phyloP scores from a whole-genome alignment of 768 basidiomycete genomes.

The Calocybe gangraenosa region DNA sequence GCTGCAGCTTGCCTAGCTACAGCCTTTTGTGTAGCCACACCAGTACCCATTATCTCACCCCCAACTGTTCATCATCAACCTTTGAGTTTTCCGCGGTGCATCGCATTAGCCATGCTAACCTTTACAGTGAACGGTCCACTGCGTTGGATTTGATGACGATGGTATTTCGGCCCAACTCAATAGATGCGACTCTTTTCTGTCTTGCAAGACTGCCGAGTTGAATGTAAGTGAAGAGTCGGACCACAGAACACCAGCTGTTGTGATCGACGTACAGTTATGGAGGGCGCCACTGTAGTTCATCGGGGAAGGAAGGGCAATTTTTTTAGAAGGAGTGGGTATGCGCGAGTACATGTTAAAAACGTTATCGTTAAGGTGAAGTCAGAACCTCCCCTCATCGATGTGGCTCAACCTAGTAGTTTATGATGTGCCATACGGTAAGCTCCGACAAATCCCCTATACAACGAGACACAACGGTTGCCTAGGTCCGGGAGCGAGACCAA shows the following conservation, averaged over 20 bases:
- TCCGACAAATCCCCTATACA: conserved; percentile 4
- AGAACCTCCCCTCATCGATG: neutral
- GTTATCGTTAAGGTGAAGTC: neutral
- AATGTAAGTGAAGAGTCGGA: neutral
- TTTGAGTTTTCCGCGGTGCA: neutral
- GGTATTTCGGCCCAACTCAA: conserved; percentile 18
- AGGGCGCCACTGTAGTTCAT: conserved; percentile 17
- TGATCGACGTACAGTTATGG: conserved; percentile 14
- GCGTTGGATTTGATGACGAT: conserved; percentile 4
- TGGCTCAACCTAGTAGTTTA: neutral
- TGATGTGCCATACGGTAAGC: conserved; percentile 1
- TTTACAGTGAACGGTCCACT: conserved; percentile 20
- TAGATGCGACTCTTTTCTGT: conserved; percentile 12
- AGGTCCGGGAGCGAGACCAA: neutral
- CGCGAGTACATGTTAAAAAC: neutral
- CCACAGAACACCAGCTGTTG: neutral
- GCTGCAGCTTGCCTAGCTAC: conserved; percentile 18
- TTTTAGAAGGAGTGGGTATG: neutral
- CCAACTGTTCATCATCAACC: conserved; percentile 7
- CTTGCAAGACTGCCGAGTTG: conserved; percentile 14
- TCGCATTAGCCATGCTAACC: conserved; percentile 2
- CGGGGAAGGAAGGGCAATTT: conserved; percentile 7
- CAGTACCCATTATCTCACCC: conserved; percentile 18
- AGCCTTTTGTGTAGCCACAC: conserved; percentile 16
- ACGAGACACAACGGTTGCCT: neutral